Conservation (phyloP, 2,329 filamentous ascomycete genomes). For the Fusarium sp. region DNA sequence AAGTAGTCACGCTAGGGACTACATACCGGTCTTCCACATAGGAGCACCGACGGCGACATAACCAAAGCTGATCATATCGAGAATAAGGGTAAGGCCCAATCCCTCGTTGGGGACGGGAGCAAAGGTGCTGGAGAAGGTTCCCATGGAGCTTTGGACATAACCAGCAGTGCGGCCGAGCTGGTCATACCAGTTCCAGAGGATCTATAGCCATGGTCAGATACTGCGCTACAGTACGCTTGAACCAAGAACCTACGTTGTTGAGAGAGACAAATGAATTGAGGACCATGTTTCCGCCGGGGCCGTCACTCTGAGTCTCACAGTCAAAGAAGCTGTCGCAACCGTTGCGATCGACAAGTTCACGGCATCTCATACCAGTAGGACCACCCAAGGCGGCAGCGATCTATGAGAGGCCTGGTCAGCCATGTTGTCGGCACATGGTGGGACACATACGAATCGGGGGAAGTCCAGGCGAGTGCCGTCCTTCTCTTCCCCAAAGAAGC, state of each 20-base stretch:
- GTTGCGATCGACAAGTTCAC: constrained; percentile 2
- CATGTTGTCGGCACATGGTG: background rate
- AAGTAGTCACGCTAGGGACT: too few species aligned
- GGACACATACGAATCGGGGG: background rate
- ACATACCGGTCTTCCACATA: constrained; percentile 6
- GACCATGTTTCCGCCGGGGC: background rate
- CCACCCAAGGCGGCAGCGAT: background rate
- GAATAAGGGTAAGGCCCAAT: constrained; percentile 2
- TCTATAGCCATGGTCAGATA: background rate
- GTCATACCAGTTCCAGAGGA: constrained; percentile 13
- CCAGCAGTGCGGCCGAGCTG: background rate
- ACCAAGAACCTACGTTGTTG: background rate
- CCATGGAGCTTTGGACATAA: background rate
- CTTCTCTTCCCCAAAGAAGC: background rate
- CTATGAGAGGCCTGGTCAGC: background rate
- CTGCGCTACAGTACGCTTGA: too few species aligned
- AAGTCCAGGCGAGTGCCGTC: constrained; percentile 7
- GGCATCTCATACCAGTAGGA: background rate
- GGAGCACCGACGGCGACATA: constrained; percentile 3
- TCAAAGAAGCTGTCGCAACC: constrained; percentile 8
- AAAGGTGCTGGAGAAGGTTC: background rate
- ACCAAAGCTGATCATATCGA: constrained; percentile 13
- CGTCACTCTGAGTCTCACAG: background rate
- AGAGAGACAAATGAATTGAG: constrained; percentile 13
- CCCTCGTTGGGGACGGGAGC: constrained; percentile 8